Percentiles rank a stretch among this genome's conserved stretches.
Evolutionary conservation across 192 early-diverging fungal genomes (phyloP).

Genomic region (Tieghemiomyces parasiticus): DNA sequence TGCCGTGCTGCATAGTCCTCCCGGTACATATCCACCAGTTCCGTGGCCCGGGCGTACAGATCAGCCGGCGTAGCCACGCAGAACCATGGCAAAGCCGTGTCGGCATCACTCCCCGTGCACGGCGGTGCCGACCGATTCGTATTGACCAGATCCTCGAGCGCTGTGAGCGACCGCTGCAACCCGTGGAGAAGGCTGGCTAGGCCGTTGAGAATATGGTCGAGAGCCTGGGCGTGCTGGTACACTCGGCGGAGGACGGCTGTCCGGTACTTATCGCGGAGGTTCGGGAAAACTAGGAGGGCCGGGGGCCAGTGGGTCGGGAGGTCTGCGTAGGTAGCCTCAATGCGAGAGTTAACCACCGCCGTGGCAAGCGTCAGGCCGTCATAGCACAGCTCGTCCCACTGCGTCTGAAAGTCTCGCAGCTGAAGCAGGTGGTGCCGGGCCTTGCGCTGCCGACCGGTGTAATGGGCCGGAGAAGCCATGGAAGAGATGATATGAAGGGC

Average conservation of each 20-base stretch:
- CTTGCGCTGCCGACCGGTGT: too few relatives aligned
- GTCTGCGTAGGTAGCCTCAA: neutral
- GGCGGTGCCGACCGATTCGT: neutral
- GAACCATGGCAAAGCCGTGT: neutral
- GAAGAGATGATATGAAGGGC: too few relatives aligned
- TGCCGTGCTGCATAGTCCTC: neutral
- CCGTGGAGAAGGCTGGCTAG: neutral
- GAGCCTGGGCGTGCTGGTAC: neutral
- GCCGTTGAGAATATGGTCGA: neutral
- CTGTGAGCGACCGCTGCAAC: neutral
- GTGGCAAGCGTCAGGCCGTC: neutral
- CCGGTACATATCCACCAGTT: neutral
- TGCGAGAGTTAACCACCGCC: neutral
- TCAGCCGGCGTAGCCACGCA: neutral
- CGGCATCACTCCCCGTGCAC: neutral
- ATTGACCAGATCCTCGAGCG: neutral
- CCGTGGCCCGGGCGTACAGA: neutral
- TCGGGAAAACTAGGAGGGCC: neutral
- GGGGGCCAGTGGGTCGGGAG: slow-evolving; percentile 2
- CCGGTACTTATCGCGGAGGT: neutral
- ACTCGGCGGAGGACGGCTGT: neutral
- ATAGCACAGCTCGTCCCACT: slow-evolving; percentile 1
- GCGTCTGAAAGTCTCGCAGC: neutral
- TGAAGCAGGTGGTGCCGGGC: neutral
- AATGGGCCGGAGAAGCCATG: too few relatives aligned